Evolutionary conservation across 495 filamentous ascomycete genomes (phyloP).

Genomic region (Patellaria atrata): DNA sequence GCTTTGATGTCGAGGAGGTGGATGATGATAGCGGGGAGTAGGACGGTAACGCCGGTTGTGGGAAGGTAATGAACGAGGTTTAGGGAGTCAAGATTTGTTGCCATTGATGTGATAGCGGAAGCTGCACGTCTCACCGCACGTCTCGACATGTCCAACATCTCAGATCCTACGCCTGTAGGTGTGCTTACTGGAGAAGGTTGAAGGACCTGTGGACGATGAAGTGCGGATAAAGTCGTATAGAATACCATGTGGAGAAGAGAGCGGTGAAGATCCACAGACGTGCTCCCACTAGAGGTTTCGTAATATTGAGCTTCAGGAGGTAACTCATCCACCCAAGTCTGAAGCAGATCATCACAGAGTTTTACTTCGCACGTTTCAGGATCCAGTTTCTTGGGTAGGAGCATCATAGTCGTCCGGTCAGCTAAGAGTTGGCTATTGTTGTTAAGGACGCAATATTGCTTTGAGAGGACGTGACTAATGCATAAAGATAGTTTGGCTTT

Average conservation of each 20-base stretch:
- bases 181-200: conserved; percentile 36
- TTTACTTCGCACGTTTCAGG: conserved; percentile 61
- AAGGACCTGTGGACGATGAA: conserved; percentile 78
- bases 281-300: conserved; percentile 32
- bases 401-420: conserved; percentile 69
- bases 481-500: conserved; percentile 80
- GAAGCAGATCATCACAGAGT: conserved; percentile 56
- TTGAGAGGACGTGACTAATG: conserved; percentile 68
- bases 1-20: conserved; percentile 82
- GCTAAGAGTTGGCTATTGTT: conserved; percentile 50
- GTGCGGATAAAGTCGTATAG: conserved; percentile 69
- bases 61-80: conserved; percentile 65
- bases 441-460: conserved; percentile 81
- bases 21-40: conserved; percentile 81
- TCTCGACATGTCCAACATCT: conserved; percentile 64
- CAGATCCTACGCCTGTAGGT: conserved; percentile 36
- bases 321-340: conserved; percentile 54
- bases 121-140: conserved; percentile 67
- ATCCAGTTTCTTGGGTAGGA: conserved; percentile 71
- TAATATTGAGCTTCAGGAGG: conserved; percentile 51
- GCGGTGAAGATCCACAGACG: conserved; percentile 55
- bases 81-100: conserved; percentile 50
- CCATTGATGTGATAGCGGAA: conserved; percentile 64
- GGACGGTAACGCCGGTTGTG: conserved; percentile 75
- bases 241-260: conserved; percentile 80